Conservation (phyloP, 139 green algal species). For the Chlamydomonas sp. region DNA sequence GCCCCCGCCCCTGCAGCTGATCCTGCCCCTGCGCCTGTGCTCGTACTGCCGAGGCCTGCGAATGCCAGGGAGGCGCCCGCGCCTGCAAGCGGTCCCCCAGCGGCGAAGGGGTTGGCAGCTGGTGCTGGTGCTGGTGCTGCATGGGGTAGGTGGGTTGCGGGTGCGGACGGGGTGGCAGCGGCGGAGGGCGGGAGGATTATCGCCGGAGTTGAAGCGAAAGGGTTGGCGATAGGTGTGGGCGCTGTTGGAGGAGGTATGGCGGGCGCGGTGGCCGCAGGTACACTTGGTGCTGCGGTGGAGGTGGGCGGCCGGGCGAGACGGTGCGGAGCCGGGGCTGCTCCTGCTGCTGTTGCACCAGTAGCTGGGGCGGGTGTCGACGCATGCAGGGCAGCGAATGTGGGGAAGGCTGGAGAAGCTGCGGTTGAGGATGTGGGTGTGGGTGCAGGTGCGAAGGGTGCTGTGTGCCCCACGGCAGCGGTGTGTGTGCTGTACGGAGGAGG, state of each 20-base stretch:
- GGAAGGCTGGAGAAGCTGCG: not conserved
- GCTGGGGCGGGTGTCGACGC: not conserved
- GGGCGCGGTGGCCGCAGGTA: no score
- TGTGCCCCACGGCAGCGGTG: not conserved
- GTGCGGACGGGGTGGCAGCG: not conserved
- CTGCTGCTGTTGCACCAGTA: not conserved
- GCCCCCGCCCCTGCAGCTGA: not conserved
- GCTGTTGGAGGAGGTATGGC: no score
- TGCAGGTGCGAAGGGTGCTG: no score
- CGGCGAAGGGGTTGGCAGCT: constrained; percentile 7
- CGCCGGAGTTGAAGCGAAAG: no score
- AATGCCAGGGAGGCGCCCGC: no score
- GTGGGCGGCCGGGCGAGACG: not conserved
- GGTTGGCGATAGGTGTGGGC: no score
- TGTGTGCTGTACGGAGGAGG: not conserved
- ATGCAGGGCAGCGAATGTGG: not conserved
- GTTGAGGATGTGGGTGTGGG: no score
- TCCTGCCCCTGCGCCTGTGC: no score
- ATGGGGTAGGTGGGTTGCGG: not conserved
- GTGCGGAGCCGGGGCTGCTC: not conserved
- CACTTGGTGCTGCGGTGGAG: no score
- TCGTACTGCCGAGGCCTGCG: no score
- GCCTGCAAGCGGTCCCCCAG: not conserved
- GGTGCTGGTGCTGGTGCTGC: not conserved
- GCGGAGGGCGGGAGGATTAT: no score